Conservation (phyloP, 306 rosid species). For the Lotus japonicus region DNA sequence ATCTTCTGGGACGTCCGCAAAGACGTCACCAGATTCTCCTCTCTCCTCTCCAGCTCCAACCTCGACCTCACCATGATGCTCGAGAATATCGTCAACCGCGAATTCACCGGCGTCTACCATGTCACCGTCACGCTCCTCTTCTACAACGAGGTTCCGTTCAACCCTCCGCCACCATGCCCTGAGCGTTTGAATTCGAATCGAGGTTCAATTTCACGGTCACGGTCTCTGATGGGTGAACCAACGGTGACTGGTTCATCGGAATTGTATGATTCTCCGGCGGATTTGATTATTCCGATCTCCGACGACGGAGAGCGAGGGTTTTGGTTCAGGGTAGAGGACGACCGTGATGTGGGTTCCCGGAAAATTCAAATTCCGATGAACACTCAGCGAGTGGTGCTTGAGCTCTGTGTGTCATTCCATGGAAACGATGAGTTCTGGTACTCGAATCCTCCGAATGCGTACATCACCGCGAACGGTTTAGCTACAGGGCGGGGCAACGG, state of each 20-base stretch:
- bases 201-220: not conserved
- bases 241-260: not conserved
- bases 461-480: slow-evolving; percentile 45
- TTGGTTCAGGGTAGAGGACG: slow-evolving; percentile 65
- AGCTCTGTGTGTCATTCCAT: slow-evolving; percentile 63
- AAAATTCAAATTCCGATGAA: slow-evolving; percentile 52
- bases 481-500: slow-evolving; percentile 63
- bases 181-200: not conserved
- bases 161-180: not conserved
- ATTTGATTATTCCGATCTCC: slow-evolving; percentile 68
- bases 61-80: slow-evolving; percentile 68
- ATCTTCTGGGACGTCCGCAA: slow-evolving; percentile 70
- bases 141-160: slow-evolving; percentile 26
- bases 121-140: slow-evolving; percentile 42
- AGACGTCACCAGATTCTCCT: slow-evolving; percentile 64
- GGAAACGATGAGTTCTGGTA: slow-evolving; percentile 94
- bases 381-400: slow-evolving; percentile 49
- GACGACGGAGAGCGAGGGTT: slow-evolving; percentile 51
- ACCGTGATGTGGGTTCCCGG: slow-evolving; percentile 11
- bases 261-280: slow-evolving; percentile 42
- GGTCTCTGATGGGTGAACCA: slow-evolving; percentile 16
- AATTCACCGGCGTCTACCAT: slow-evolving; percentile 62
- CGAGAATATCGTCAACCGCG: slow-evolving; percentile 48
- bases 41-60: slow-evolving; percentile 35
- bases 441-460: slow-evolving; percentile 67